Conservation (phyloP, 2,329 filamentous ascomycete species). For the Diaporthe citrichinensis region DNA sequence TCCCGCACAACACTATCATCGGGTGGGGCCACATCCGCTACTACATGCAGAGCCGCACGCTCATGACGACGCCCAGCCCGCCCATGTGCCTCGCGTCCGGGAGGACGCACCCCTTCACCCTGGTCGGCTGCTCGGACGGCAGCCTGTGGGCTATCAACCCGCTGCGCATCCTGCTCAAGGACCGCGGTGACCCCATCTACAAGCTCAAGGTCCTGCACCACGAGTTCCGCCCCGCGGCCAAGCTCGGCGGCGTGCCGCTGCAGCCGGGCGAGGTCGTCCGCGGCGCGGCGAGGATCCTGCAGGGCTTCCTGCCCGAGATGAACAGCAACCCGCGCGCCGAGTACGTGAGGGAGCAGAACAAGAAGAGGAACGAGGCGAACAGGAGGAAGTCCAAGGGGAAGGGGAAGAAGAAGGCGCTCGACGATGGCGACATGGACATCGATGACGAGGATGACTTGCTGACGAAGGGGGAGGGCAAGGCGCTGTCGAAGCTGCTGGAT, state of each 20-base stretch:
- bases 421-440: constrained; percentile 44
- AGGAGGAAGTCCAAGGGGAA: constrained; percentile 50
- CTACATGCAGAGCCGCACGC: constrained; percentile 66
- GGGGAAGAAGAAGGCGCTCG: constrained; percentile 51
- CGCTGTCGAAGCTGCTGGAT: constrained; percentile 42
- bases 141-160: constrained; percentile 65
- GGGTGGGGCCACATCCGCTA: constrained; percentile 67
- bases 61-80: constrained; percentile 65
- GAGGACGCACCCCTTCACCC: constrained; percentile 65
- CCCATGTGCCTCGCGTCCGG: constrained; percentile 66
- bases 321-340: constrained; percentile 63
- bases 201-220: constrained; percentile 67
- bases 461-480: constrained; percentile 43
- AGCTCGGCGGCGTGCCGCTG: constrained; percentile 6
- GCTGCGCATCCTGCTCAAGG: constrained; percentile 59
- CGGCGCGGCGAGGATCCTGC: constrained; percentile 65
- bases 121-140: constrained; percentile 68
- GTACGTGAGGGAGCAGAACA: constrained; percentile 50
- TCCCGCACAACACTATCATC: constrained; percentile 66
- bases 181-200: constrained; percentile 54
- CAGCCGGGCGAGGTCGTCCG: constrained; percentile 49
- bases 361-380: constrained; percentile 53
- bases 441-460: constrained; percentile 46
- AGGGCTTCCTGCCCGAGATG: constrained; percentile 65
- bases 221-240: constrained; percentile 60